Conservation (phyloP, 1,139 yeast species). For the Lodderomyces jiufengensis region DNA sequence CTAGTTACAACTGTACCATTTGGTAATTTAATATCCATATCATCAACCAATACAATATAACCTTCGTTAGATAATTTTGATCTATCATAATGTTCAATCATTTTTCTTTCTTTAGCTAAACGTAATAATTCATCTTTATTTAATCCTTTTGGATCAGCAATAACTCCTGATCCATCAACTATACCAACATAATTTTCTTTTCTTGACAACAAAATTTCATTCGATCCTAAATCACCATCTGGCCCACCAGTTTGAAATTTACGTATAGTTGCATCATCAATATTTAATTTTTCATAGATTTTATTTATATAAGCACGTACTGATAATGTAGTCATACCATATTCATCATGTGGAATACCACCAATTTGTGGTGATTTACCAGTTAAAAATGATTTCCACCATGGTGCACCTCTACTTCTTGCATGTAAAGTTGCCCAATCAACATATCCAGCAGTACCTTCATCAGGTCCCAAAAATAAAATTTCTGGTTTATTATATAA, state of each 20-base stretch:
- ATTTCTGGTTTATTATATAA: slow-evolving; percentile 82
- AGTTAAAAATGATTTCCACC: slow-evolving; percentile 99
- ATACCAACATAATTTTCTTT: slow-evolving; percentile 82
- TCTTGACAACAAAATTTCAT: slow-evolving; percentile 82
- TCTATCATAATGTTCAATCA: slow-evolving; percentile 68
- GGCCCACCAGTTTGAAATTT: slow-evolving; percentile 99
- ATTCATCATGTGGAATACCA: slow-evolving; percentile 97
- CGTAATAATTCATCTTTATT: slow-evolving; percentile 74
- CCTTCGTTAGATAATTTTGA: slow-evolving; percentile 70
- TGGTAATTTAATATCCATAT: slow-evolving; percentile 74
- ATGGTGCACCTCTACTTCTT: slow-evolving; percentile 86
- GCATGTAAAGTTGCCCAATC: slow-evolving; percentile 99
- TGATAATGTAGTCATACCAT: slow-evolving; percentile 95
- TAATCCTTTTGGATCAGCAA: slow-evolving; percentile 88
- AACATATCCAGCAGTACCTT: slow-evolving; percentile 92
- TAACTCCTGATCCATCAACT: slow-evolving; percentile 94
- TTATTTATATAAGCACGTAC: slow-evolving; percentile 91
- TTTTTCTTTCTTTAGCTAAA: slow-evolving; percentile 74
- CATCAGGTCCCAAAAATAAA: slow-evolving; percentile 96
- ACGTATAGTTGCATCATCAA: slow-evolving; percentile 55
- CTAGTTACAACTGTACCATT: slow-evolving; percentile 70
- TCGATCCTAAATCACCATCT: slow-evolving; percentile 96
- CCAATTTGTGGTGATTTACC: slow-evolving; percentile 92
- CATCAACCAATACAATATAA: slow-evolving; percentile 82
- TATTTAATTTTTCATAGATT: slow-evolving; percentile 71